Evolutionary conservation across 495 filamentous ascomycete species (phyloP).

Genomic region (Lophiostoma macrostomum): DNA sequence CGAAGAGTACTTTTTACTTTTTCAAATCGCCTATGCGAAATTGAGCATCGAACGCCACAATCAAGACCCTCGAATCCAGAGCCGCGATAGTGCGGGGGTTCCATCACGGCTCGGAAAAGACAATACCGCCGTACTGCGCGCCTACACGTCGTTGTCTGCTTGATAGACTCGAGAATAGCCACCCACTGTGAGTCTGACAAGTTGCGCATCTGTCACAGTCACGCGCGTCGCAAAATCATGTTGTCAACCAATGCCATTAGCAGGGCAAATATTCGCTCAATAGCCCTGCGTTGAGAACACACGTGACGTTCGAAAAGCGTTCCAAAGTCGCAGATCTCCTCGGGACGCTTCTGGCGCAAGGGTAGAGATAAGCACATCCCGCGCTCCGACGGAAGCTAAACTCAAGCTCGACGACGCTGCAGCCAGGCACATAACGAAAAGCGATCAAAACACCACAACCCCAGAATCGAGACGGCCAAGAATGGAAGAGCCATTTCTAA

Average conservation of each 20-base stretch:
- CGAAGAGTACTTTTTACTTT: neutral
- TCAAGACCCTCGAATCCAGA: too few relatives aligned
- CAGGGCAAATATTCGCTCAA: too few relatives aligned
- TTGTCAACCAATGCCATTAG: too few relatives aligned
- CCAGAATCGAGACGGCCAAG: conserved; percentile 4
- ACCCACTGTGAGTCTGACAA: too few relatives aligned
- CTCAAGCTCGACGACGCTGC: neutral
- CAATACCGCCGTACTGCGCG: too few relatives aligned
- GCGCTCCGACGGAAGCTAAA: conserved; percentile 18
- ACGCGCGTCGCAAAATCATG: neutral
- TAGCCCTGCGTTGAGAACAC: too few relatives aligned
- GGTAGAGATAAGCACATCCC: conserved; percentile 22
- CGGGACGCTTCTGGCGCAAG: neutral
- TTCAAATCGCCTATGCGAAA: neutral
- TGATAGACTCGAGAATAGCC: too few relatives aligned
- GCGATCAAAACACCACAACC: neutral
- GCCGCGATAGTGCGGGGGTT: too few relatives aligned
- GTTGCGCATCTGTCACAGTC: too few relatives aligned
- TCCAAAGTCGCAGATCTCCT: conserved; percentile 12
- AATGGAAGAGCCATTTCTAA: neutral
- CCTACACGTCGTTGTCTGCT: too few relatives aligned
- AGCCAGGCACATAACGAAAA: neutral
- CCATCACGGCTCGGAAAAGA: too few relatives aligned
- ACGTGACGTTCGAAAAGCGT: neutral
- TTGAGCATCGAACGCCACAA: neutral